Percentiles rank a stretch among this genome's conserved stretches.
These are phyloP conservation scores for Lecanicillium sp. DNA, from an alignment of 2,329 filamentous ascomycete species.

Conservation along the genomic window DNA sequence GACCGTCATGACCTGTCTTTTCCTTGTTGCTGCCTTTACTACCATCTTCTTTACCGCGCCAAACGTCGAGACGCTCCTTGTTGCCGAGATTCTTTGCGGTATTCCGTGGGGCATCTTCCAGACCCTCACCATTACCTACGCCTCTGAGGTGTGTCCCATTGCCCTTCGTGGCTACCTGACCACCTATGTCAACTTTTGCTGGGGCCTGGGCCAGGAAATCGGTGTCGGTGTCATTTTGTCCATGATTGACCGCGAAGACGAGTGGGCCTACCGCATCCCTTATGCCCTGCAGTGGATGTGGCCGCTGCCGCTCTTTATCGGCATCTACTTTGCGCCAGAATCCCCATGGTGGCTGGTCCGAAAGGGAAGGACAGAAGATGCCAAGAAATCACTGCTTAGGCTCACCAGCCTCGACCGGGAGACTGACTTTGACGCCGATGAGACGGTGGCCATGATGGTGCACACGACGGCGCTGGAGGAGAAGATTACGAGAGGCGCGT, in stretches of 20 bases:
- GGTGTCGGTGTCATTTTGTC: slow-evolving; percentile 65
- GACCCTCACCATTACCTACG: slow-evolving; percentile 54
- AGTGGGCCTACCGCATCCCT: slow-evolving; percentile 63
- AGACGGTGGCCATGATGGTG: slow-evolving; percentile 87
- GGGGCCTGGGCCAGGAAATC: slow-evolving; percentile 67
- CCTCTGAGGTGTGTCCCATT: slow-evolving; percentile 64
- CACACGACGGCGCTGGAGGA: slow-evolving; percentile 78
- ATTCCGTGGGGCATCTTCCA: slow-evolving; percentile 56
- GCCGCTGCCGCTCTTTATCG: slow-evolving; percentile 58
- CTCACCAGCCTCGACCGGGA: slow-evolving; percentile 56
- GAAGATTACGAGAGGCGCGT: slow-evolving; percentile 63
- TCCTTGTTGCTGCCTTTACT: slow-evolving; percentile 47
- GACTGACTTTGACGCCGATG: slow-evolving; percentile 69
- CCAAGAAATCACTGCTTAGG: slow-evolving; percentile 56
- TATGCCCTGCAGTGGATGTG: slow-evolving; percentile 74
- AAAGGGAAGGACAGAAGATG: slow-evolving; percentile 53
- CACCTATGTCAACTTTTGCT: slow-evolving; percentile 71
- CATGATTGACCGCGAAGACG: slow-evolving; percentile 55
- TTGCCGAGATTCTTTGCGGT: slow-evolving; percentile 55
- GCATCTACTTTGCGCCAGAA: slow-evolving; percentile 61
- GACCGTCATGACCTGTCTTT: slow-evolving; percentile 52
- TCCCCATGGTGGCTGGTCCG: slow-evolving; percentile 72
- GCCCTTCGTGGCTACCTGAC: slow-evolving; percentile 63
- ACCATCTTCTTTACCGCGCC: slow-evolving; percentile 58
- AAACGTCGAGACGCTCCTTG: slow-evolving; percentile 48